A percentile compares a stretch with the other conserved stretches of the same genome.
phyloP scores from a whole-genome alignment of 441 rosid species.

The Eruca vesicaria region DNA sequence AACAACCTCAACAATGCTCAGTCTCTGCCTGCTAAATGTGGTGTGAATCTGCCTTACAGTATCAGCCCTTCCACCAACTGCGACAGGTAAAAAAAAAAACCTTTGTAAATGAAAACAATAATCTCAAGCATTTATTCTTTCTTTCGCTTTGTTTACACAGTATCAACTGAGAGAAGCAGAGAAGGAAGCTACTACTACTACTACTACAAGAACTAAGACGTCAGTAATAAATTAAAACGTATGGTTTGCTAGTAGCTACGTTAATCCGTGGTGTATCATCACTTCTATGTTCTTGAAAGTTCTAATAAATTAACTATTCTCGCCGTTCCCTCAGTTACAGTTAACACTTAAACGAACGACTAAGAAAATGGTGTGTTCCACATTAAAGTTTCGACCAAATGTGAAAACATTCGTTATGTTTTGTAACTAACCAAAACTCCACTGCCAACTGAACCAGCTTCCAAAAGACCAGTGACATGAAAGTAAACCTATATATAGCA shows the following conservation, averaged over 20 bases:
- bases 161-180: slow-evolving; percentile 23
- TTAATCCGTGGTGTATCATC: slow-evolving; percentile 20
- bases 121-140: neutral
- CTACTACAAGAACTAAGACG: slow-evolving; percentile 11
- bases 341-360: neutral
- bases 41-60: slow-evolving; percentile 41
- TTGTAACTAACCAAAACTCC: neutral
- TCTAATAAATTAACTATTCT: neutral
- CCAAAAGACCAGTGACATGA: neutral
- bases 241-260: slow-evolving; percentile 11
- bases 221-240: slow-evolving; percentile 14
- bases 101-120: neutral
- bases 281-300: neutral
- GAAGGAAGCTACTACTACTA: slow-evolving; percentile 13
- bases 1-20: slow-evolving; percentile 36
- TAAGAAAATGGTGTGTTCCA: neutral
- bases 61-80: slow-evolving; percentile 48
- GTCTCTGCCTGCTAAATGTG: slow-evolving; percentile 46
- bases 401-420: neutral
- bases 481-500: neutral
- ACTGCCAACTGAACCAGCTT: neutral
- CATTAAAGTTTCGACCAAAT: neutral
- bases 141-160: slow-evolving; percentile 11
- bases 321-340: neutral
- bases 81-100: slow-evolving; percentile 22